These are phyloP conservation scores for Penicillium nucicola DNA, from an alignment of 495 filamentous ascomycete genomes.

Conservation along the genomic window DNA sequence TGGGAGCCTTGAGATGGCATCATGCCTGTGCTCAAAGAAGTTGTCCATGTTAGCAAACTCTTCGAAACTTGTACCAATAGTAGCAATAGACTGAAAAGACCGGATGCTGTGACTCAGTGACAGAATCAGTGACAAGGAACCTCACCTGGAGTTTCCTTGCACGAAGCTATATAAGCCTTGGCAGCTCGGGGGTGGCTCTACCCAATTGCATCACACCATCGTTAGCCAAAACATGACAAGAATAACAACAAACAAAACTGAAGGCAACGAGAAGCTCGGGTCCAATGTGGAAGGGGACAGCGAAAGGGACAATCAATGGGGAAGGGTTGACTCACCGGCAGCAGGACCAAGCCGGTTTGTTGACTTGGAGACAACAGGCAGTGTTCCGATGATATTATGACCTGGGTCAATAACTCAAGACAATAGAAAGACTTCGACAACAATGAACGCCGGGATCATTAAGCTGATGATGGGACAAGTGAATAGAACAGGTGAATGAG, in stretches of 20 bases:
- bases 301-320: not conserved
- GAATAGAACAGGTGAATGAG: not conserved
- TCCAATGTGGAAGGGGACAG: too few relatives aligned
- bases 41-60: not conserved
- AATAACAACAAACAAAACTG: not conserved
- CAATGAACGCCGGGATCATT: not conserved
- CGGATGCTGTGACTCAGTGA: too few relatives aligned
- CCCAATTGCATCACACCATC: not conserved
- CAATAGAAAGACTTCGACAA: not conserved
- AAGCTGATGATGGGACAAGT: not conserved
- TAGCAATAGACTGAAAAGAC: too few relatives aligned
- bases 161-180: constrained; percentile 5
- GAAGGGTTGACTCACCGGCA: not conserved
- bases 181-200: not conserved
- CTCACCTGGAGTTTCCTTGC: not conserved
- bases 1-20: constrained; percentile 36
- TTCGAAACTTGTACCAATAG: not conserved
- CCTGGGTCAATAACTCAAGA: not conserved
- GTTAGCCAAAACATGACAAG: not conserved
- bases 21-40: constrained; percentile 5
- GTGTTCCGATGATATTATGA: too few relatives aligned
- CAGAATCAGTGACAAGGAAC: not conserved
- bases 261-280: not conserved
- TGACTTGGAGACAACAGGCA: not conserved
- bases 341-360: not conserved